phyloP scores from a whole-genome alignment of 805 yeast species.

The Diddensiella santjacobensis region DNA sequence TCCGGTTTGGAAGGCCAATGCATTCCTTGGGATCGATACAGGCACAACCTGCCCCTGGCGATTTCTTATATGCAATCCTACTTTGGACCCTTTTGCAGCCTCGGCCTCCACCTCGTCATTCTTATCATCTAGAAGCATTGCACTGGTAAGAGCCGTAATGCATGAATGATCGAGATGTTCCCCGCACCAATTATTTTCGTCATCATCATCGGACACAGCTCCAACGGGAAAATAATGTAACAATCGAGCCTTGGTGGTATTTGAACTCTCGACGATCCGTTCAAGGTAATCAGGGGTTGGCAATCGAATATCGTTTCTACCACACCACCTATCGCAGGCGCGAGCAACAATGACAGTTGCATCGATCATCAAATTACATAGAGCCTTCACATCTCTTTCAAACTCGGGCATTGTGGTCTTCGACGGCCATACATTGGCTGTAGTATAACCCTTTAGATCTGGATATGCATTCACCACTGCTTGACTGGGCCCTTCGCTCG shows the following conservation, averaged over 20 bases:
- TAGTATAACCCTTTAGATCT: slow-evolving; percentile 42
- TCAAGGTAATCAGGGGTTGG: slow-evolving; percentile 36
- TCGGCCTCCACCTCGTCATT: slow-evolving; percentile 10
- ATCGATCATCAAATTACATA: slow-evolving; percentile 44
- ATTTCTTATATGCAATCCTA: slow-evolving; percentile 51
- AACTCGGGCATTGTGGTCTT: slow-evolving; percentile 27
- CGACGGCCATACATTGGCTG: slow-evolving; percentile 52
- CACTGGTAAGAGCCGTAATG: slow-evolving; percentile 55
- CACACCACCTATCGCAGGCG: slow-evolving; percentile 49
- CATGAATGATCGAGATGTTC: slow-evolving; percentile 60
- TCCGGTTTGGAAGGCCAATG: slow-evolving; percentile 61
- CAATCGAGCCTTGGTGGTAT: slow-evolving; percentile 55
- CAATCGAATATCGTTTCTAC: slow-evolving; percentile 5
- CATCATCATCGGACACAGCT: slow-evolving; percentile 10
- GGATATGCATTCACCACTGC: slow-evolving; percentile 29
- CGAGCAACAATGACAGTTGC: slow-evolving; percentile 49
- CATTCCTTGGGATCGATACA: slow-evolving; percentile 51
- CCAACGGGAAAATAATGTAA: slow-evolving; percentile 48
- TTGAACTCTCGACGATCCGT: slow-evolving; percentile 45
- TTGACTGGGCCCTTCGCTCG: slow-evolving; percentile 44
- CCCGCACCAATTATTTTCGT: slow-evolving; percentile 53
- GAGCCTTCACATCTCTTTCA: slow-evolving; percentile 28
- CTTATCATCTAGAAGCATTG: slow-evolving; percentile 44
- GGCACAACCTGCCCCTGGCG: slow-evolving; percentile 44
- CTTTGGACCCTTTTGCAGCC: slow-evolving; percentile 29